Base-by-base conservation (phyloP, 345 rosid species). In the Pistacia integerrima region DNA sequence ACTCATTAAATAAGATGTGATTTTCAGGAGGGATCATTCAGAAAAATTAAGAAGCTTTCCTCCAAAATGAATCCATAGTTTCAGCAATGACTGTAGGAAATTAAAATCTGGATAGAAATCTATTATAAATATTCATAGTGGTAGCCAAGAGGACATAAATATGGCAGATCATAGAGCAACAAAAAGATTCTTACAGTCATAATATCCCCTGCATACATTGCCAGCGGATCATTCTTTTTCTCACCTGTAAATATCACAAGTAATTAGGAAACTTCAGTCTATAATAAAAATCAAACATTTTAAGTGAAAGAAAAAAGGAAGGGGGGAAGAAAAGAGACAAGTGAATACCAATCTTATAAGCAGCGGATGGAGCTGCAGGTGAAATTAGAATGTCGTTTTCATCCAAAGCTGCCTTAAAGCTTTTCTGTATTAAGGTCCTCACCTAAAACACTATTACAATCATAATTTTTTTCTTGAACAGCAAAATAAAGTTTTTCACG, bases 131-230 rank as follows among this genome's bases (percentile, higher is more conserved):
- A 16, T 14, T 54, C 46, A 68, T 33, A 22, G 16, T 14, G 56
- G 28, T 36, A 38, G n/a, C 28, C 52, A 52, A 69, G 16, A 12
- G 60, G 33, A 35, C 36, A 28, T 51, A 51, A 67, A 54, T 17
- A 41, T 14, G 4, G 41, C 46, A 71, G 16, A 60, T 52, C 10
- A 57, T 44, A 14, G 14, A 22, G 65, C 51, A 28, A n/a, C 38
- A 30, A 6, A 69, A 33, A 74, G 11, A 78, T 73, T 67, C 83
- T 84, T 82, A 94, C 99, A 9, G 98, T 94, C 98, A 91, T 94
- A 63, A 91, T 88, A 82, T 94, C 97, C 6, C 99, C 99, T 6
- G 96, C 94, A 79, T 93, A 94, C 99, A 93, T 93, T 51, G 98
- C 93, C 80, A 94, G 78, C 54, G 98, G 98, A 86, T 94, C 97